Evolutionary conservation across 768 basidiomycete species (phyloP).

Genomic region (Rossbeevera mucosa): DNA sequence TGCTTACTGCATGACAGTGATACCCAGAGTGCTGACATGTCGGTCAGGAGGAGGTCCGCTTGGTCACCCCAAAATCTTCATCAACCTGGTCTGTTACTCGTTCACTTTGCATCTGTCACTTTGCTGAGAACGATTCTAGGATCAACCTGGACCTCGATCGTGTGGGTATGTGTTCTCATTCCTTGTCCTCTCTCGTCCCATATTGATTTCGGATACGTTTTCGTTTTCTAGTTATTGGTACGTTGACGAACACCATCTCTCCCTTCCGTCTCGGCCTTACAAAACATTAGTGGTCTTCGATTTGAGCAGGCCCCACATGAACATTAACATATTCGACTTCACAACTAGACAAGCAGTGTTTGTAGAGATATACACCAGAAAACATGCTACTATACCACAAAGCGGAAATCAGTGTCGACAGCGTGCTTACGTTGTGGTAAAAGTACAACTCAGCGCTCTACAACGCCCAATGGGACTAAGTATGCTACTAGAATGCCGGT

Average conservation of each 20-base stretch:
- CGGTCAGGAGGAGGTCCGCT: slow-evolving; percentile 82
- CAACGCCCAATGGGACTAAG: slow-evolving; percentile 25
- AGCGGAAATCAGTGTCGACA: slow-evolving; percentile 8
- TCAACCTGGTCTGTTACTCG: slow-evolving; percentile 73
- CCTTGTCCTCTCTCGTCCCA: not conserved
- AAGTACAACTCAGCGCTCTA: slow-evolving; percentile 32
- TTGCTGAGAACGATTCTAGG: slow-evolving; percentile 40
- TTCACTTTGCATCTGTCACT: not conserved
- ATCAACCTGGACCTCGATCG: slow-evolving; percentile 79
- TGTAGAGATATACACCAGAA: slow-evolving; percentile 14
- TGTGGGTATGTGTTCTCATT: slow-evolving; percentile 70
- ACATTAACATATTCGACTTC: slow-evolving; percentile 21
- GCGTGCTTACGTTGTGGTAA: slow-evolving; percentile 20
- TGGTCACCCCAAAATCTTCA: slow-evolving; percentile 94
- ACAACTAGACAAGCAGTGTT: not conserved
- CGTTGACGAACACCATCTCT: slow-evolving; percentile 12
- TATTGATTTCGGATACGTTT: slow-evolving; percentile 10
- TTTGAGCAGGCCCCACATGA: slow-evolving; percentile 79
- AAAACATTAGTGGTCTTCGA: slow-evolving; percentile 65
- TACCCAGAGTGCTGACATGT: slow-evolving; percentile 11
- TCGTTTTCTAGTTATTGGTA: slow-evolving; percentile 44
- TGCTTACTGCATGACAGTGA: too few relatives aligned
- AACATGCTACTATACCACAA: slow-evolving; percentile 8
- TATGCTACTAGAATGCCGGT: slow-evolving; percentile 32
- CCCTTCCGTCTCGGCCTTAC: not conserved